Base-by-base conservation (phyloP, 257 asterid species). In the Gentiana dahurica region DNA sequence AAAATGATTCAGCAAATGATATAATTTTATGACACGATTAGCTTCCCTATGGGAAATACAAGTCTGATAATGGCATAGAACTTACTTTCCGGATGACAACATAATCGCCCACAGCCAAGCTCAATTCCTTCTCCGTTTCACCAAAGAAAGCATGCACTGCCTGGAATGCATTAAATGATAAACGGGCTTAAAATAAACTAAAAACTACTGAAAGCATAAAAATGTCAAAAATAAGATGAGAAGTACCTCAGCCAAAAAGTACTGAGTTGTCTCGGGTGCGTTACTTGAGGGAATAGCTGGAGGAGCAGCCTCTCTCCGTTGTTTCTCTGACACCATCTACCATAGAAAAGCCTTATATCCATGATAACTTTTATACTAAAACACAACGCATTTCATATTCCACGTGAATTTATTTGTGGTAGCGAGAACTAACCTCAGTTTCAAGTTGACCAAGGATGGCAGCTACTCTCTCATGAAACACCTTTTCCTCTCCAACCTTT, bases 281-380 rank as follows among this genome's bases (percentile, higher is more conserved):
- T 58, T 76, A 70, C 55, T 65, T 33, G 79, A 65, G 60, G 80
- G 86, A 67, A 73, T 54, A 47, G 73, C 82, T 6, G 97, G 97
- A 58, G 98, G 97, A 75, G 92, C 88, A n/a, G 90, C 94, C 76
- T 88, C 98, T 81, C 83, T 92, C 68, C 94, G 76, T 76, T 92
- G 98, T 63, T 84, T 92, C 77, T 88, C 98, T 11, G 97, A 88
- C 64, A 92, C 95, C 70, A 92, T 70, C 98, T 92, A 65, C 55
- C 61, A 49, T 60, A 4, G 9, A 5, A 41, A 2, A 1, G 9
- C 46, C 6, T 41, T 5, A 41, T 41, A 56, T 12, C 49, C 12
- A 34, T 9, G 10, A 8, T 24, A 34, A 34, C 49, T 46, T 9
- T 39, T 35, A 5, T 24, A 60, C 8, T 4, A 36, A 11, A 49